These are phyloP conservation scores for Scutellaria minor DNA, from an alignment of 257 asterid genomes.

Conservation along the genomic window DNA sequence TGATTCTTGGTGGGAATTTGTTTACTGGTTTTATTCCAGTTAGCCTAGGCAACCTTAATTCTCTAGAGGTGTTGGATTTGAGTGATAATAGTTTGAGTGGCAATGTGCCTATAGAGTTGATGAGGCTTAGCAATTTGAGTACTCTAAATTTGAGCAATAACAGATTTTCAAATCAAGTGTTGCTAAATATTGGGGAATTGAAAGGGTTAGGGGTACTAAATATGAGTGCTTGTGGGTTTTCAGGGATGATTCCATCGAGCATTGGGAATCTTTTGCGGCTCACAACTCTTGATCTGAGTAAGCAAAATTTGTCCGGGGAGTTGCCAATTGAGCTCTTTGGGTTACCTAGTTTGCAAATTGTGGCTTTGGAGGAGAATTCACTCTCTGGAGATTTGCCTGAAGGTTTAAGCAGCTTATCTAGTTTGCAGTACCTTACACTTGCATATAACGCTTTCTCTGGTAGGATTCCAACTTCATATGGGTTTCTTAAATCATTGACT, in stretches of 20 bases:
- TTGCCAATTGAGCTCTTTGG: conserved; percentile 79
- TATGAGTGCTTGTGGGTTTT: conserved; percentile 73
- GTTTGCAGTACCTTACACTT: conserved; percentile 67
- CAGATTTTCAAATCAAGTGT: conserved; percentile 54
- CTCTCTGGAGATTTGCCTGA: conserved; percentile 74
- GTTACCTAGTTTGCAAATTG: conserved; percentile 68
- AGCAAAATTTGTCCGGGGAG: conserved; percentile 74
- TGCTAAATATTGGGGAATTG: conserved; percentile 50
- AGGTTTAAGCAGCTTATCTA: conserved; percentile 84
- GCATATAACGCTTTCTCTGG: conserved; percentile 67
- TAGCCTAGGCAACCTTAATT: conserved; percentile 48
- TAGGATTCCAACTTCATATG: conserved; percentile 65
- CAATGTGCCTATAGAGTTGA: conserved; percentile 54
- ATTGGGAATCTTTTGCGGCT: conserved; percentile 66
- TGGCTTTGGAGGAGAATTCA: conserved; percentile 64
- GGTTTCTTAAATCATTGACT: conserved; percentile 60
- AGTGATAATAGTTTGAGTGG: conserved; percentile 63
- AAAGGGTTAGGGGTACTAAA: conserved; percentile 58
- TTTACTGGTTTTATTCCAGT: conserved; percentile 57
- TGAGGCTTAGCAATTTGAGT: conserved; percentile 64
- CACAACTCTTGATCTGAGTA: conserved; percentile 72
- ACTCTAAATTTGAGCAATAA: conserved; percentile 68
- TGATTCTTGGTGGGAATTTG: conserved; percentile 64
- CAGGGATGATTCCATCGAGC: conserved; percentile 64
- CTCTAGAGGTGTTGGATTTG: conserved; percentile 62